Evolutionary conservation across 1,284 basidiomycete species (phyloP).

Genomic region (Leccinum insolens): DNA sequence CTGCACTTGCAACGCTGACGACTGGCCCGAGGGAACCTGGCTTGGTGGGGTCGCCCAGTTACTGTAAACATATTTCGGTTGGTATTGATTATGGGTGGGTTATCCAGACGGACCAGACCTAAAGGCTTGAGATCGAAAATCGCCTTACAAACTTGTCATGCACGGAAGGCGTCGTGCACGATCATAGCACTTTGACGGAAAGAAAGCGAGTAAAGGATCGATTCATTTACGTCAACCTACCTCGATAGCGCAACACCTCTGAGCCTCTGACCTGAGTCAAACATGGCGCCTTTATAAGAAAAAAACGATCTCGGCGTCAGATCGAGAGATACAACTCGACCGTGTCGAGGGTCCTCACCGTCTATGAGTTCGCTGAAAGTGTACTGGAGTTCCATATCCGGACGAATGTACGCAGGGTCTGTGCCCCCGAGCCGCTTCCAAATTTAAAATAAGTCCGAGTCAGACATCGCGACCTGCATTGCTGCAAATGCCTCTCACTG

Average conservation of each 20-base stretch:
- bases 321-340: too few relatives aligned
- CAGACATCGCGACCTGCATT: too few relatives aligned
- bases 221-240: slow-evolving; percentile 37
- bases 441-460: too few relatives aligned
- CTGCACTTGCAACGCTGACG: slow-evolving; percentile 83
- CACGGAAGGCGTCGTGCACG: slow-evolving; percentile 82
- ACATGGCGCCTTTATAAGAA: slow-evolving; percentile 30
- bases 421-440: too few relatives aligned
- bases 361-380: too few relatives aligned
- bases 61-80: slow-evolving; percentile 74
- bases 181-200: slow-evolving; percentile 75
- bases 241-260: slow-evolving; percentile 85
- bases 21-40: slow-evolving; percentile 86
- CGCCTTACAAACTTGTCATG: slow-evolving; percentile 83
- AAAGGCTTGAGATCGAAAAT: slow-evolving; percentile 64
- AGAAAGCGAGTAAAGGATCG: not conserved
- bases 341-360: too few relatives aligned
- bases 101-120: too few relatives aligned
- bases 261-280: slow-evolving; percentile 79
- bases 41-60: slow-evolving; percentile 84
- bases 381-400: too few relatives aligned
- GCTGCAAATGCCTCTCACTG: too few relatives aligned
- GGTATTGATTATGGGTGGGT: not conserved
- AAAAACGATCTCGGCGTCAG: too few relatives aligned
- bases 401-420: too few relatives aligned